phyloP scores from a whole-genome alignment of 1,284 basidiomycete species.

The Ustilago lituana region DNA sequence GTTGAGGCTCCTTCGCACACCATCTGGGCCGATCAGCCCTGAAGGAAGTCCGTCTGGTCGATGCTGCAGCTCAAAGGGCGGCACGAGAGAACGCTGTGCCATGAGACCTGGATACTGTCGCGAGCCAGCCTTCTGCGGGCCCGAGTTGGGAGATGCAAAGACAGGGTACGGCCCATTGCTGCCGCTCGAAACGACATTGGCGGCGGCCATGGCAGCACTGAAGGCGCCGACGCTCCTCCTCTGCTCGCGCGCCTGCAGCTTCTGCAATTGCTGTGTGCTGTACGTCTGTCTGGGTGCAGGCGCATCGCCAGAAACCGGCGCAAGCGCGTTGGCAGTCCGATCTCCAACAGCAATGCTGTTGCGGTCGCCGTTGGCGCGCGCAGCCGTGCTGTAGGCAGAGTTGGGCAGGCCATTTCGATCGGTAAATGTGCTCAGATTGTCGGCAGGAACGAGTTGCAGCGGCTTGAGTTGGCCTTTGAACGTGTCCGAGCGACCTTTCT shows the following conservation, averaged over 20 bases:
- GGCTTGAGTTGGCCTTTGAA: constrained; percentile 52
- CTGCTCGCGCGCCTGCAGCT: constrained; percentile 54
- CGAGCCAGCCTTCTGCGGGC: constrained; percentile 33
- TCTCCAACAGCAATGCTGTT: constrained; percentile 13
- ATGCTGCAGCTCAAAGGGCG: constrained; percentile 66
- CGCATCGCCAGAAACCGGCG: constrained; percentile 5
- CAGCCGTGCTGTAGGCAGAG: not conserved
- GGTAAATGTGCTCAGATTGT: constrained; percentile 18
- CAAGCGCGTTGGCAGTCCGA: constrained; percentile 11
- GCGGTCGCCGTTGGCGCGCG: constrained; percentile 18
- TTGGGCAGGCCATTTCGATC: constrained; percentile 14
- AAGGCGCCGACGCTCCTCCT: constrained; percentile 57
- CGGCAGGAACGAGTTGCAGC: constrained; percentile 51
- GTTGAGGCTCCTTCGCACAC: constrained; percentile 57
- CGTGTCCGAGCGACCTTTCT: constrained; percentile 25
- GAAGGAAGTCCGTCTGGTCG: constrained; percentile 61
- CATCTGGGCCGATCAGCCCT: constrained; percentile 58
- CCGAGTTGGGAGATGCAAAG: constrained; percentile 42
- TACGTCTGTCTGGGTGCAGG: constrained; percentile 23
- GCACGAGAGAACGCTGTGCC: constrained; percentile 62
- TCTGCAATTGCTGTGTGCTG: constrained; percentile 62
- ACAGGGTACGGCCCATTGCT: constrained; percentile 61
- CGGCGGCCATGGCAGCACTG: constrained; percentile 54
- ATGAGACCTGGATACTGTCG: constrained; percentile 61
- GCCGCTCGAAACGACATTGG: constrained; percentile 52